Base-by-base conservation (phyloP, 495 filamentous ascomycete genomes). In the Aspergillus baeticus region DNA sequence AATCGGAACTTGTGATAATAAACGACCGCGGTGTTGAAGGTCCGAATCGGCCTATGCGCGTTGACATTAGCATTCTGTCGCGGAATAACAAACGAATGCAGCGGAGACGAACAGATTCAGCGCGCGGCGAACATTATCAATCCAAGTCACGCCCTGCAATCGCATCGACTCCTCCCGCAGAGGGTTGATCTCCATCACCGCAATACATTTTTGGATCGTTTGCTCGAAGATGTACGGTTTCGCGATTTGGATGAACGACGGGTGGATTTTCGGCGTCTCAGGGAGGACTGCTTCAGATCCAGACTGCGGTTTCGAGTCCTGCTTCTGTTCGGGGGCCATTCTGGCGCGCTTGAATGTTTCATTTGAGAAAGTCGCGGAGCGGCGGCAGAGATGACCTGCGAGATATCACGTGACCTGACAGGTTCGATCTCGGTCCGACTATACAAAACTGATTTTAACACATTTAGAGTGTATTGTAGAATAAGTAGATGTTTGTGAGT, bases 1-100 rank as follows among this genome's bases (percentile, higher is more conserved):
- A 97, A 78, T 18, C 92, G 87, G 65, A 96, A 96, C 52, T 87
- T 88, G 72, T 96, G 92, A 70, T 92, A 96, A 62, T 94, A 94
- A 11, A 85, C 82, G 39, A 84, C 85, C 10, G 92, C 92, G 0
- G 91, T 94, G 61, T 89, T 85, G 66, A 87, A 96, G 5, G 92
- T 96, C 42, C 86, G 85, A 29, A 94, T 83, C 3, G 92, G 92
- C 26, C 86, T 88, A 51, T 26, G n/a, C 53, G 35, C n/a, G n/a
- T 54, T 21, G 47, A 44, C 39, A 39, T 38, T 33, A 14, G 17
- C 17, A n/a, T 21, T 33, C 18, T 33, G 53, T n/a, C n/a, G n/a
- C n/a, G n/a, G n/a, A n/a, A n/a, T n/a, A n/a, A n/a, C n/a, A n/a
- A n/a, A n/a, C n/a, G n/a, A n/a, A 29, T 42, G 23, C 6, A 50